Evolutionary conservation across 2,329 filamentous ascomycete species (phyloP).

Genomic region (Sporothrix pallida): DNA sequence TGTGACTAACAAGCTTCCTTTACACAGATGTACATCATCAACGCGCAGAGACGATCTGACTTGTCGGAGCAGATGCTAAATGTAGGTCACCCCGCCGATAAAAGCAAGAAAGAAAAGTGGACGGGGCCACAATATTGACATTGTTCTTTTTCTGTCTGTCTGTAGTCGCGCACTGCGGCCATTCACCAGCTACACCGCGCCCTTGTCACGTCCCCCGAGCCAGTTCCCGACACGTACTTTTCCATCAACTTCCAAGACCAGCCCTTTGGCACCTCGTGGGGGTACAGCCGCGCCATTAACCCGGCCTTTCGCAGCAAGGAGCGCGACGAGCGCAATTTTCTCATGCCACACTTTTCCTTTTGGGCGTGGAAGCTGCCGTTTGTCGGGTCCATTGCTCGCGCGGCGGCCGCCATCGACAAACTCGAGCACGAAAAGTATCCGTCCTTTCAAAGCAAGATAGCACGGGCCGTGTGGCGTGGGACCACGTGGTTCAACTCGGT

Average conservation of each 20-base stretch:
- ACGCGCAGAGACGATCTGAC: constrained; percentile 49
- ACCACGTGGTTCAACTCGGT: constrained; percentile 58
- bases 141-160: background rate
- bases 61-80: constrained; percentile 53
- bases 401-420: constrained; percentile 46
- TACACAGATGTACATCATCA: constrained; percentile 52
- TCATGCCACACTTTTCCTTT: constrained; percentile 63
- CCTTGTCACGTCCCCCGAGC: constrained; percentile 55
- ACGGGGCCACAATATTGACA: background rate
- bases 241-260: constrained; percentile 59
- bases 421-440: constrained; percentile 45
- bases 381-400: constrained; percentile 53
- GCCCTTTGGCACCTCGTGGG: constrained; percentile 51
- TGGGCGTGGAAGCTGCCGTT: constrained; percentile 60
- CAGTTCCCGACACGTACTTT: constrained; percentile 58
- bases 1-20: background rate
- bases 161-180: constrained; percentile 55
- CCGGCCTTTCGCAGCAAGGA: constrained; percentile 42
- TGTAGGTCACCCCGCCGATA: constrained; percentile 37
- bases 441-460: constrained; percentile 44
- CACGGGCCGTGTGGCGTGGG: constrained; percentile 57
- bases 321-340: constrained; percentile 49
- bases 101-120: background rate
- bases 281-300: constrained; percentile 55
- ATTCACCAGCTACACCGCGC: constrained; percentile 61